These are phyloP conservation scores for Pulveroboletus sp. DNA, from an alignment of 768 basidiomycete genomes.

Conservation along the genomic window DNA sequence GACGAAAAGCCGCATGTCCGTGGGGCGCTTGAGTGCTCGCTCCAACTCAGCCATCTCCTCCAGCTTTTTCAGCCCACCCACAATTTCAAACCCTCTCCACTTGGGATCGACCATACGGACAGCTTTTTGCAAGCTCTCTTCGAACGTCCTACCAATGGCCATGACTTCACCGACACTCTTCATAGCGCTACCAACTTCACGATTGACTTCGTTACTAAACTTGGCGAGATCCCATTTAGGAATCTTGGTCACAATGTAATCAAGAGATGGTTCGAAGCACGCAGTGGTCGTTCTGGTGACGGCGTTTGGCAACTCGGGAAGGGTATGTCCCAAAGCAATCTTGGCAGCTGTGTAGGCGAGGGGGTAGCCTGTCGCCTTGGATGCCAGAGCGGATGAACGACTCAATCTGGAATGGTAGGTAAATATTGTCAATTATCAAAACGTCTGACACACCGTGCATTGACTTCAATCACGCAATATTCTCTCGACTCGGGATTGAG, in stretches of 20 bases:
- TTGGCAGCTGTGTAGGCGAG: conserved; percentile 99
- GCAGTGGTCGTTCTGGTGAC: conserved; percentile 99
- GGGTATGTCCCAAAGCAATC: conserved; percentile 94
- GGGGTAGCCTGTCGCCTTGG: conserved; percentile 98
- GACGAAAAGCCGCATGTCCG: conserved; percentile 94
- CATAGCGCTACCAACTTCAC: conserved; percentile 96
- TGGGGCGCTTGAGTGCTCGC: conserved; percentile 71
- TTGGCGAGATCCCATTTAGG: conserved; percentile 99
- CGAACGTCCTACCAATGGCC: conserved; percentile 99
- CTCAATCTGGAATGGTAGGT: conserved; percentile 44
- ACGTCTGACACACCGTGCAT: conserved; percentile 58
- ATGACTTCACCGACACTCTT: conserved; percentile 99
- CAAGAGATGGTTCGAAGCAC: conserved; percentile 97
- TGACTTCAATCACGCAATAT: conserved; percentile 98
- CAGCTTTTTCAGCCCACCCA: conserved; percentile 80
- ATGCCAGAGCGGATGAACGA: conserved; percentile 92
- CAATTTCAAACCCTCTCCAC: conserved; percentile 97
- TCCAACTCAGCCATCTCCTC: conserved; percentile 66
- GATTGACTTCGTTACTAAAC: conserved; percentile 89
- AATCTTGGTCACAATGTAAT: conserved; percentile 99
- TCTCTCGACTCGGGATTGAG: conserved; percentile 89
- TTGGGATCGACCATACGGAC: conserved; percentile 96
- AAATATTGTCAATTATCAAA: neutral
- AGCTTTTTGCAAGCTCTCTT: conserved; percentile 97
- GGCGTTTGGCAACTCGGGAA: conserved; percentile 96